phyloP scores from a whole-genome alignment of 2,329 filamentous ascomycete genomes.

The Harringtonia lauricola region DNA sequence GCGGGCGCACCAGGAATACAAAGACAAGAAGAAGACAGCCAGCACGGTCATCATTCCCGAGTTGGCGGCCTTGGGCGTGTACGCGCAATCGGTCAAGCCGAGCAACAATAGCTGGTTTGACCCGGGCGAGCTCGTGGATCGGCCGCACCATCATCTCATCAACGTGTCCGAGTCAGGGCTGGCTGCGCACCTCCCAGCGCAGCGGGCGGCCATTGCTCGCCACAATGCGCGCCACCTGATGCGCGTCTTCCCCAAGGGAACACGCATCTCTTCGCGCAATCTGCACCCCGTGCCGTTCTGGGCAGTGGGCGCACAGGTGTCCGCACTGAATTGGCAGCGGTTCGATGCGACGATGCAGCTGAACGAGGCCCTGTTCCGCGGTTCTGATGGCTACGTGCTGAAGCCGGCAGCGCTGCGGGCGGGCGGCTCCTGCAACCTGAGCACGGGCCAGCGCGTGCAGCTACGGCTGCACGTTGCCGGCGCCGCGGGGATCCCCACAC shows the following conservation, averaged over 20 bases:
- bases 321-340: conserved; percentile 93
- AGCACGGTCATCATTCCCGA: conserved; percentile 48
- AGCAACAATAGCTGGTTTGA: conserved; percentile 55
- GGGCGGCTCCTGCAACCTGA: conserved; percentile 34
- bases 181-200: conserved; percentile 37
- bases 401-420: conserved; percentile 67
- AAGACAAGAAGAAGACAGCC: conserved; percentile 38
- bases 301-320: conserved; percentile 96
- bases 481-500: conserved; percentile 48
- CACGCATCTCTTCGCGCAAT: conserved; percentile 79
- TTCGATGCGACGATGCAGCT: conserved; percentile 91
- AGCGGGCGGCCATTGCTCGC: conserved; percentile 20
- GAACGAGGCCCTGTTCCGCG: conserved; percentile 95
- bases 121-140: conserved; percentile 30
- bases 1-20: conserved; percentile 46
- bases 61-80: conserved; percentile 54
- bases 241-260: conserved; percentile 76
- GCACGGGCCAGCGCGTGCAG: conserved; percentile 28
- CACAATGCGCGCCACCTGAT: conserved; percentile 86
- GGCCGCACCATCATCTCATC: conserved; percentile 56
- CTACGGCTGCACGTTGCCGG: conserved; percentile 50
- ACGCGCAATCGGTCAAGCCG: conserved; percentile 60
- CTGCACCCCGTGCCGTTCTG: conserved; percentile 86
- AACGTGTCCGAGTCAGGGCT: conserved; percentile 57
- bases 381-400: conserved; percentile 69